Conservation (phyloP, 106 monocot species). For the Dendrobium officinale region DNA sequence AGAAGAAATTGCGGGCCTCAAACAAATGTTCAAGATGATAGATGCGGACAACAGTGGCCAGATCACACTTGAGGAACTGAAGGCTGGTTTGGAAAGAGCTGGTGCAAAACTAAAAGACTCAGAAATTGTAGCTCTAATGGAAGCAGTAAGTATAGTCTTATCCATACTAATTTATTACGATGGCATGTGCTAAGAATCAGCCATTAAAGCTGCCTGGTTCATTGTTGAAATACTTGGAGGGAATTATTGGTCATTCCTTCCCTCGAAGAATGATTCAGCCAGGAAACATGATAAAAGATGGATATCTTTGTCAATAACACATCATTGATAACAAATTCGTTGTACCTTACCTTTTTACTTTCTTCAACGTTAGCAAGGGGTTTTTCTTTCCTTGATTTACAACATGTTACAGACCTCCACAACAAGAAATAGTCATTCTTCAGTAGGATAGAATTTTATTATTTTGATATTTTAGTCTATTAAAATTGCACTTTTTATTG, state of each 20-base stretch:
- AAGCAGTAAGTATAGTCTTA: slow-evolving; percentile 16
- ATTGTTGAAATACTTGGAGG: background rate
- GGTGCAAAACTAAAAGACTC: slow-evolving; percentile 23
- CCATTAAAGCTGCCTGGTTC: background rate
- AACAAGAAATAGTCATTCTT: background rate
- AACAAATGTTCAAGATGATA: slow-evolving; percentile 27
- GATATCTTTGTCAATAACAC: background rate
- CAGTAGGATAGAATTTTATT: background rate
- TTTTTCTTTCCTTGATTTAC: too few species aligned
- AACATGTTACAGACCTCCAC: background rate
- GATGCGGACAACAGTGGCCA: slow-evolving; percentile 24
- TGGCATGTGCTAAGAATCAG: background rate
- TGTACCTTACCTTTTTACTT: too few species aligned
- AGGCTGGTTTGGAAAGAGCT: slow-evolving; percentile 22
- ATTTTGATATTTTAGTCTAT: background rate
- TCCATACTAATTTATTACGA: background rate
- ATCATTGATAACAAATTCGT: background rate
- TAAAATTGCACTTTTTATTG: too few species aligned
- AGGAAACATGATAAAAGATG: background rate
- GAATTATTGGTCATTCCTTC: background rate
- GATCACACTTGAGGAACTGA: slow-evolving; percentile 22
- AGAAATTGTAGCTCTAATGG: slow-evolving; percentile 21
- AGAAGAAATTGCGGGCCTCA: slow-evolving; percentile 26
- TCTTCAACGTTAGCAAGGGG: too few species aligned
- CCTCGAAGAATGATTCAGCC: background rate